Conservation (phyloP, 176 grass and related monocot genomes). For the Leersia perrieri region DNA sequence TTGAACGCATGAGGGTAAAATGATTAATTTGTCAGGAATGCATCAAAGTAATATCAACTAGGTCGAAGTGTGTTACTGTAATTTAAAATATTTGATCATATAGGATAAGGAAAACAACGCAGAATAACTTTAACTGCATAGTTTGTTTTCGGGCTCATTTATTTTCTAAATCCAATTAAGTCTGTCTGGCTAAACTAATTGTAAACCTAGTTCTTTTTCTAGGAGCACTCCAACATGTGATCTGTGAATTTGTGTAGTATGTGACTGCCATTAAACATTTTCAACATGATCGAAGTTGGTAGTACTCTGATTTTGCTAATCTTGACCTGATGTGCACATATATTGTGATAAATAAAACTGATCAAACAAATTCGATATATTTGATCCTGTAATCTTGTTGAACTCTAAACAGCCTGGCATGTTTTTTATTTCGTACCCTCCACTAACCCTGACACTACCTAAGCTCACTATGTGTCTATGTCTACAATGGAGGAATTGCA, state of each 20-base stretch:
- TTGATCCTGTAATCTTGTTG: background rate
- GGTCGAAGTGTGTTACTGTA: background rate
- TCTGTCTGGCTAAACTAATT: background rate
- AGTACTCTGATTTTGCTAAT: background rate
- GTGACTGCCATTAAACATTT: background rate
- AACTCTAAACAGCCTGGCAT: background rate
- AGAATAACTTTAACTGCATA: background rate
- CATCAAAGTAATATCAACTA: background rate
- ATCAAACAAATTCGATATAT: background rate
- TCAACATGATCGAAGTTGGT: background rate
- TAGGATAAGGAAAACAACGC: background rate
- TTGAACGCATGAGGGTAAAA: background rate
- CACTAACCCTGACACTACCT: background rate
- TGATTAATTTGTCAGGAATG: background rate
- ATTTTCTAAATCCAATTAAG: background rate
- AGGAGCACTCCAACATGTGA: background rate
- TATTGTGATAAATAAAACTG: background rate
- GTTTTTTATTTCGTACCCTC: background rate
- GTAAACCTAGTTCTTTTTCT: background rate
- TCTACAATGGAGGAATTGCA: background rate
- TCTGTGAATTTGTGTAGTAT: background rate
- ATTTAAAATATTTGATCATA: background rate
- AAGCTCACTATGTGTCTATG: background rate
- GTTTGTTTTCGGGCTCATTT: background rate
- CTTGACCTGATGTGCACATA: background rate